A percentile compares a stretch with the other conserved stretches of the same genome.
Conservation (phyloP, 176 grass and related monocot genomes). For the Themeda triandra region DNA sequence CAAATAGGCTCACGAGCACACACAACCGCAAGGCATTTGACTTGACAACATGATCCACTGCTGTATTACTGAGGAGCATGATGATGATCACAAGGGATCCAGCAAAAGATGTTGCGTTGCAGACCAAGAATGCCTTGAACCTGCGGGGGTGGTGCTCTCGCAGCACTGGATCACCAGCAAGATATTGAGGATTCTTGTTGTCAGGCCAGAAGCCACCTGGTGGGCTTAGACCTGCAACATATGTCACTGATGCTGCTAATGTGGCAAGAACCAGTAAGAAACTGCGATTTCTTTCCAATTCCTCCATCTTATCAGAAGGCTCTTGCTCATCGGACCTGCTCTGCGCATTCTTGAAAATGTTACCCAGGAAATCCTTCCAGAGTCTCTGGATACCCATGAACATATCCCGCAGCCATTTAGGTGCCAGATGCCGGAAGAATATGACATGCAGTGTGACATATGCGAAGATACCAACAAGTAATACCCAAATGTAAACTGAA, state of each 20-base stretch:
- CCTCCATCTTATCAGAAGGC: neutral
- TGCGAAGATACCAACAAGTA: conserved; percentile 36
- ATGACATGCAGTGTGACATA: conserved; percentile 43
- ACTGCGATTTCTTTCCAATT: conserved; percentile 31
- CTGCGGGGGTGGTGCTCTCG: conserved; percentile 28
- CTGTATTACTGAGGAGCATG: conserved; percentile 38
- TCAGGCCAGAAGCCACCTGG: conserved; percentile 47
- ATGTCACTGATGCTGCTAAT: conserved; percentile 35
- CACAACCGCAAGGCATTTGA: conserved; percentile 42
- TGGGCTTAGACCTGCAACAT: conserved; percentile 30
- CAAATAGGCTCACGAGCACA: conserved; percentile 39
- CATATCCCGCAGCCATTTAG: neutral
- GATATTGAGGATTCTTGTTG: neutral
- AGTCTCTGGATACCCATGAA: neutral
- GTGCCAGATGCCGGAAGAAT: conserved; percentile 34
- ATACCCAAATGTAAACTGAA: conserved; percentile 47
- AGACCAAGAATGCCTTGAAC: conserved; percentile 38
- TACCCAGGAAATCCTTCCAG: neutral
- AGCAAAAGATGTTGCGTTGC: conserved; percentile 46
- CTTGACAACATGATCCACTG: conserved; percentile 37
- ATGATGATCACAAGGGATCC: conserved; percentile 42
- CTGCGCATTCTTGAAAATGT: neutral
- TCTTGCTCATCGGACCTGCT: neutral
- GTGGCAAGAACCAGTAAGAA: conserved; percentile 38
- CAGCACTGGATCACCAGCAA: conserved; percentile 35